Evolutionary conservation across 495 filamentous ascomycete genomes (phyloP), one percentile per base, ranked within the genome.

Genomic region (Aspergillus affinis): DNA sequence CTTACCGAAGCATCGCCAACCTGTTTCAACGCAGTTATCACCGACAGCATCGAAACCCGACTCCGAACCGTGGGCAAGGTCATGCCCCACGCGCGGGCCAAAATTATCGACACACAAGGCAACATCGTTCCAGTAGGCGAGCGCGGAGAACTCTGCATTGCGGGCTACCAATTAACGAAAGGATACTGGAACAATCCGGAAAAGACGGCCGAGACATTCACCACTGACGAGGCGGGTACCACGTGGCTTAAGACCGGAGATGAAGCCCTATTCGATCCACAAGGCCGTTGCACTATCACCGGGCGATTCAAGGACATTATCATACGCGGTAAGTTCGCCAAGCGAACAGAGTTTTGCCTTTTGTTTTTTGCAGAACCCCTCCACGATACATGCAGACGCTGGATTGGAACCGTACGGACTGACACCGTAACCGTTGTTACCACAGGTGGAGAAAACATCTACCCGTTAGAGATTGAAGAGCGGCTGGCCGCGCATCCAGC

Each of bases 301-400:
- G 84, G 85, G 10, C 73, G 91, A 15, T 90, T 95, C 65, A 96
- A 95, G 73, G 92, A 96, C 60, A 75, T 95, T 49, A 89, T 96
- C 61, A 95, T 95, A 60, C 81, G 89, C 29, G 92, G 88, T 56
- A 60, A 53, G 65, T 55, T 55, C 9, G 51, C 15, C 48, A 18
- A 18, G 49, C 23, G 23, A 26, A 2, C 23, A 20, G 10, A 19
- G 10, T 50, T 50, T 50, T 50, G 3, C 23, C 19, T 50, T 50
- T 10, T 4, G 13, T 26, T 20, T 27, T 29, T 27, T 52, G 50
- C 50, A 26, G 5, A 52, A 26, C 50, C 1, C 50, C 50, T 4
- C 13, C 48, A 51, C 47, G 17, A 29, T 57, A 50, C 19, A 6
- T 17, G 26, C 32, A 32, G 27, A 36, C 17, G 13, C 36, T 12